A percentile compares a stretch with the other conserved stretches of the same genome.
Evolutionary conservation across 345 rosid species (phyloP).

Genomic region (thale cress (Arabidopsis thaliana)): DNA sequence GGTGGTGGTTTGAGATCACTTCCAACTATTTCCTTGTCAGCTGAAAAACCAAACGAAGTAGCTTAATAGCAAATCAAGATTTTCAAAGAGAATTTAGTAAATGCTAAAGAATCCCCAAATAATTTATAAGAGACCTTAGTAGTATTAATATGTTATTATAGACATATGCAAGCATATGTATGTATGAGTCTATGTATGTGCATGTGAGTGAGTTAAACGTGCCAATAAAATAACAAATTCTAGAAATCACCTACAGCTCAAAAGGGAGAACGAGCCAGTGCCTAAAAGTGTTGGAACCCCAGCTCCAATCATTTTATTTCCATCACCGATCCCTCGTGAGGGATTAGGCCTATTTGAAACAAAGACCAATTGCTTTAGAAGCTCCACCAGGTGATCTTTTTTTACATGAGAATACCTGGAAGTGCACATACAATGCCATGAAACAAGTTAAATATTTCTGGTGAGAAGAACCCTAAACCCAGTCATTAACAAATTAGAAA

Average conservation of each 20-base stretch:
- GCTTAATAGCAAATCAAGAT: neutral
- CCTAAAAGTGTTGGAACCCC: slow-evolving; percentile 95
- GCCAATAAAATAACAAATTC: slow-evolving; percentile 17
- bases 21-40: slow-evolving; percentile 46
- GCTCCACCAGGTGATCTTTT: slow-evolving; percentile 92
- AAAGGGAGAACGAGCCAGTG: slow-evolving; percentile 83
- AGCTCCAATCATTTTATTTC: slow-evolving; percentile 68
- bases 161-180: neutral
- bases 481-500: slow-evolving; percentile 10
- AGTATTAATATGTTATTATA: neutral
- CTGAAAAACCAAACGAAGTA: slow-evolving; percentile 49
- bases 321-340: slow-evolving; percentile 54
- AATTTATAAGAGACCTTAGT: neutral
- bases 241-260: slow-evolving; percentile 70
- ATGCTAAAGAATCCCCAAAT: slow-evolving; percentile 15
- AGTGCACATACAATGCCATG: slow-evolving; percentile 39
- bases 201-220: slow-evolving; percentile 9
- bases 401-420: slow-evolving; percentile 86
- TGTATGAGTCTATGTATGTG: neutral
- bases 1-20: slow-evolving; percentile 60
- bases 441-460: slow-evolving; percentile 28
- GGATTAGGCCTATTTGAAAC: slow-evolving; percentile 56
- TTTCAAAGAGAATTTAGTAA: slow-evolving; percentile 10
- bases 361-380: slow-evolving; percentile 80
- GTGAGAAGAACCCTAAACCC: slow-evolving; percentile 9